A percentile compares a stretch with the other conserved stretches of the same genome.
Evolutionary conservation across 2,329 filamentous ascomycete genomes (phyloP).

Genomic region (Chrysoporthe cubensis): DNA sequence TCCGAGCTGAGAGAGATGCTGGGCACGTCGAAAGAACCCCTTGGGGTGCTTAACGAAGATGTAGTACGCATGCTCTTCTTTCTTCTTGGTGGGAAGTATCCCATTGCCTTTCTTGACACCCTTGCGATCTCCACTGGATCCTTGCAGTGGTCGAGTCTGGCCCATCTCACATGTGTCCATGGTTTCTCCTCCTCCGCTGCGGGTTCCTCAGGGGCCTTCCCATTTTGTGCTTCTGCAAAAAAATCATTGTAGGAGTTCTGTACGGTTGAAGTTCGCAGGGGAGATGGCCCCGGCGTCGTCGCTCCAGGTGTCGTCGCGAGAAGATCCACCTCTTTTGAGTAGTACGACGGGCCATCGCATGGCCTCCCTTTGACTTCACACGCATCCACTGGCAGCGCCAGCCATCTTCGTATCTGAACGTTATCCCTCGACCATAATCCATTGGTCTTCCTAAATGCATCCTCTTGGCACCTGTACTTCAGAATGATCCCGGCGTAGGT

Average conservation of each 20-base stretch:
- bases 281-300: conserved; percentile 36
- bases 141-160: conserved; percentile 70
- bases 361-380: conserved; percentile 81
- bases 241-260: conserved; percentile 45
- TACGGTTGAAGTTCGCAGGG: conserved; percentile 34
- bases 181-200: conserved; percentile 63
- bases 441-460: conserved; percentile 84
- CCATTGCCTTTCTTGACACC: conserved; percentile 77
- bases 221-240: conserved; percentile 44
- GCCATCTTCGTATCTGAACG: conserved; percentile 79
- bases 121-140: conserved; percentile 84
- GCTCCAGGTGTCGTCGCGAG: conserved; percentile 53
- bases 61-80: conserved; percentile 78
- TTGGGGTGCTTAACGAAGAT: conserved; percentile 69
- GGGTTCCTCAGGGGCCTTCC: conserved; percentile 35
- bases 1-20: conserved; percentile 47
- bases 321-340: conserved; percentile 51
- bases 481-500: conserved; percentile 91
- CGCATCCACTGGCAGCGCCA: conserved; percentile 86
- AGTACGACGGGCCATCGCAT: conserved; percentile 56
- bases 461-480: conserved; percentile 83
- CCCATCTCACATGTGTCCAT: conserved; percentile 91
- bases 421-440: conserved; percentile 93
- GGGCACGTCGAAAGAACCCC: conserved; percentile 65
- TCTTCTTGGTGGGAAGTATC: conserved; percentile 88